Base-by-base conservation (phyloP, 2,329 filamentous ascomycete genomes). In the Kalmusia sp. region DNA sequence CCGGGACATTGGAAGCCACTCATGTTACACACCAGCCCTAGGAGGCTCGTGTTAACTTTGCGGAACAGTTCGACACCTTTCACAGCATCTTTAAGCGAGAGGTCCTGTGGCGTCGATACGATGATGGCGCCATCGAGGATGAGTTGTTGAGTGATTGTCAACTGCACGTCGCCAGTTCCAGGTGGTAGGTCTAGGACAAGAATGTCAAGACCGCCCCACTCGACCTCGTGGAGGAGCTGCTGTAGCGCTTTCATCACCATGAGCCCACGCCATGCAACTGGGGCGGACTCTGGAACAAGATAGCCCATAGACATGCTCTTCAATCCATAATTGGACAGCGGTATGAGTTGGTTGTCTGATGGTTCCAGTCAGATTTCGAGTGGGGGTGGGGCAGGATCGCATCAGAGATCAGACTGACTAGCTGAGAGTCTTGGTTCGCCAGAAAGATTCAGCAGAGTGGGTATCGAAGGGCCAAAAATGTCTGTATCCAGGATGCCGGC, bases 251-350 rank as follows among this genome's bases (percentile, higher is more conserved):
- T 99, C 83, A 96, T 96, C 12, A 98, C 91, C 93, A 99, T 97
- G 2, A 96, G 84, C 0, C 95, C 95, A 46, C 95, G 87, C 95
- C 95, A 99, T 27, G 95, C 93, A 14, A 99, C 89, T 0, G 93
- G 91, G 4, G 91, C 89, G 9, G 87, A 83, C 60, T 92, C 88
- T 17, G 85, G 85, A 1, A 96, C 87, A 1, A 99, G 83, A 61
- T 96, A 98, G 44, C 95, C 95, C 91, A 99, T 98, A 0, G 93
- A 97, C 95, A 99, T 99, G 49, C 92, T 96, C 76, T 96, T 96
- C 51, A 99, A 84, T 34, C 95, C 95, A 78, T 98, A 98, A 70
- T 96, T 96, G 19, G 90, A 92, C 21, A 99, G 78, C 0, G 95
- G 95, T 1, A 98, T 69, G 3, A 99, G 83, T 65, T 92, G 88